Base-by-base conservation (phyloP, 176 grass and related monocot species). In the Musa itinerans region DNA sequence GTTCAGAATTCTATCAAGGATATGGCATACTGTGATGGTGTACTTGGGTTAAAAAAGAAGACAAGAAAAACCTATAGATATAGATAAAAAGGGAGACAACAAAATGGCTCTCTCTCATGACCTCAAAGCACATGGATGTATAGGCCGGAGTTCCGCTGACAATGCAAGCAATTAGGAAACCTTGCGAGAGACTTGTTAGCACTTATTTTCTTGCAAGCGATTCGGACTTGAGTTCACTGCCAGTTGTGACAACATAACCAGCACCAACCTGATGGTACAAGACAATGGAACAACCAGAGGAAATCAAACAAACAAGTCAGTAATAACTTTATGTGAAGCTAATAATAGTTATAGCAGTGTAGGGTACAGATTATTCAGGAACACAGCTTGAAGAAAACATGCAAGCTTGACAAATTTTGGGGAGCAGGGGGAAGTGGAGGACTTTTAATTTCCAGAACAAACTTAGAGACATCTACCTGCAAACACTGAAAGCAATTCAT, bases 171-270 rank as follows among this genome's bases (percentile, higher is more conserved):
- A 58, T 3, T 17, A 21, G 17, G 57, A 17, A 43, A 43, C 34
- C 34, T 43, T 43, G 4, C 34, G 34, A 43, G 34, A 43, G n/a
- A 23, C 48, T 53, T 49, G 50, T 52, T 9, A 52, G 69, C 16
- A 51, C 78, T 78, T 86, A 98, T 84, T 83, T 98, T 82, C 81
- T 98, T 72, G 87, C 57, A 5, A 98, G 84, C 16, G 90, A 83
- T 79, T 93, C 90, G 65, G 88, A 73, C 78, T 98, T 98, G 81
- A 91, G 78, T 73, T 93, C 94, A 65, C 90, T 93, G 52, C 94
- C 86, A 82, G 82, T 62, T 74, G 94, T 98, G 54, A 93, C 87
- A 72, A 83, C 78, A 82, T 98, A 98, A 66, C 90, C 88, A 80
- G 88, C 86, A 77, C 86, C 88, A 83, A 93, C 81, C 94, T 98